Evolutionary conservation across 2,329 filamentous ascomycete genomes (phyloP).

Genomic region (Rugonectria rugulosa): DNA sequence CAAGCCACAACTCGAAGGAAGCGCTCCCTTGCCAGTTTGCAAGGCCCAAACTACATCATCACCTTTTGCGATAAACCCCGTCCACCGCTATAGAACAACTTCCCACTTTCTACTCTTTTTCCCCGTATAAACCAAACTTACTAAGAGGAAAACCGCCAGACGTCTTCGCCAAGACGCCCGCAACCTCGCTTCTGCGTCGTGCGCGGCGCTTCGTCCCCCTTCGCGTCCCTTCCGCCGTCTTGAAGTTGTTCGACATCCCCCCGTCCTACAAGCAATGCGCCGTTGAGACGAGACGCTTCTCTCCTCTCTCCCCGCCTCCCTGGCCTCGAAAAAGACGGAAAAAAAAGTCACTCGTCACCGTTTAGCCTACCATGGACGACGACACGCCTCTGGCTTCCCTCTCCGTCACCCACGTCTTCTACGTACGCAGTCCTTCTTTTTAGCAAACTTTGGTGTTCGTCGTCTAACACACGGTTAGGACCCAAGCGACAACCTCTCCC

Average conservation of each 20-base stretch:
- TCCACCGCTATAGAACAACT: too few relatives aligned
- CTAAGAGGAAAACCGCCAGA: too few relatives aligned
- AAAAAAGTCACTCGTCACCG: neutral
- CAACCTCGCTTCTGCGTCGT: slow-evolving; percentile 2
- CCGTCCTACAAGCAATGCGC: too few relatives aligned
- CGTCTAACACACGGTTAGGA: slow-evolving; percentile 62
- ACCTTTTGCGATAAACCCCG: too few relatives aligned
- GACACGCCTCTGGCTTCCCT: slow-evolving; percentile 80
- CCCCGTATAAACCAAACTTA: too few relatives aligned
- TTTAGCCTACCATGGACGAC: slow-evolving; percentile 35
- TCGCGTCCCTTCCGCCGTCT: neutral
- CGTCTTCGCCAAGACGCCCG: neutral
- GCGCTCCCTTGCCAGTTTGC: too few relatives aligned
- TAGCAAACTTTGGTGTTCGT: neutral
- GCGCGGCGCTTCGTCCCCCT: slow-evolving; percentile 8
- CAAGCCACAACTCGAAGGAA: neutral
- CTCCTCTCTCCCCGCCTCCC: neutral
- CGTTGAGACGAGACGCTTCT: too few relatives aligned
- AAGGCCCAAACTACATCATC: neutral
- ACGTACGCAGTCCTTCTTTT: slow-evolving; percentile 62
- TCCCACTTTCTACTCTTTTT: too few relatives aligned
- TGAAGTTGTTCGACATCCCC: too few relatives aligned
- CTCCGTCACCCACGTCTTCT: slow-evolving; percentile 94
- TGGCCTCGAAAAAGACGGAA: too few relatives aligned
- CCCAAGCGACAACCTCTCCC: slow-evolving; percentile 83